These are phyloP conservation scores for Paramecium sonneborni DNA, from an alignment of 73 alveolate species.

Conservation along the genomic window DNA sequence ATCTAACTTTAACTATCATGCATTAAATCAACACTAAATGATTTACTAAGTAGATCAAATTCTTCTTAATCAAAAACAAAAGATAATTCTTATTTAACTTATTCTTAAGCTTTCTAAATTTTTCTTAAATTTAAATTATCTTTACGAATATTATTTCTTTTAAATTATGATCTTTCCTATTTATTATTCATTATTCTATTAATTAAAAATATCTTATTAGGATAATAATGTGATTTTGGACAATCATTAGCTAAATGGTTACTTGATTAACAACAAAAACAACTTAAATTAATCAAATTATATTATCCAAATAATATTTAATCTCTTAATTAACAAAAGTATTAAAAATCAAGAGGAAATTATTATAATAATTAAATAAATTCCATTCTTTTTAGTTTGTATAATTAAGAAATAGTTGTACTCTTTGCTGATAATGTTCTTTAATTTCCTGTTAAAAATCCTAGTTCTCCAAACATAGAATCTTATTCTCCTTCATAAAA, in stretches of 20 bases:
- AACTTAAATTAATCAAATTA: background rate
- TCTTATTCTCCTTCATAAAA: background rate
- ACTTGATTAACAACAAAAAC: background rate
- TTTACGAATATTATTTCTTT: background rate
- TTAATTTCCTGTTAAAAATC: constrained; percentile 10
- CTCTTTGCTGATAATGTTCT: constrained; percentile 22
- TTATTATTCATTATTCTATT: background rate
- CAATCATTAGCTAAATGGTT: constrained; percentile 38
- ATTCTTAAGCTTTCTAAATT: background rate
- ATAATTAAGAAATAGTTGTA: background rate
- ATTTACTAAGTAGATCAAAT: background rate
- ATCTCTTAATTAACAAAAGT: constrained; percentile 7
- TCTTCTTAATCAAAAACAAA: background rate
- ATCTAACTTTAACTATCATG: background rate
- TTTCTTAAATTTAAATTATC: background rate
- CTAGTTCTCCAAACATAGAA: constrained; percentile 19
- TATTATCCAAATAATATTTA: background rate
- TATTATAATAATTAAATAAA: background rate
- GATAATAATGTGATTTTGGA: constrained; percentile 36
- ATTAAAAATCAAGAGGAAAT: background rate
- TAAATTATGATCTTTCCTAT: background rate
- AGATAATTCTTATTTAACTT: background rate
- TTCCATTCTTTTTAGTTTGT: constrained; percentile 5
- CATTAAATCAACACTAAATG: background rate
- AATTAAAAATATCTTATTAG: background rate